These are phyloP conservation scores for Anisodus tanguticus DNA, from an alignment of 257 asterid species.

Conservation along the genomic window DNA sequence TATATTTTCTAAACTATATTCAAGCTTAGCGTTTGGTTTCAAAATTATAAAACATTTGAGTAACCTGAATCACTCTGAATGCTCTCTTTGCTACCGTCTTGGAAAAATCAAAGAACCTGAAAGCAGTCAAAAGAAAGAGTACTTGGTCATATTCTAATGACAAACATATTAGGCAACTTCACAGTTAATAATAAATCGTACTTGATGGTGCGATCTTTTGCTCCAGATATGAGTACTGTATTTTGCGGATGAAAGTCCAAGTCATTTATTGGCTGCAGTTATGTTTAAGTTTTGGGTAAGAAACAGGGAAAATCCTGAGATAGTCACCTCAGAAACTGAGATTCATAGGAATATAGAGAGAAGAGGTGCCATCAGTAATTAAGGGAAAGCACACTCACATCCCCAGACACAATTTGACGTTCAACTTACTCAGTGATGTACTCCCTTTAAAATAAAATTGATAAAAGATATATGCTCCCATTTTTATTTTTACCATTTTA, in stretches of 20 bases:
- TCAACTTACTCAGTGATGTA: slow-evolving; percentile 10
- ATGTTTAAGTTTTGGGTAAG: slow-evolving; percentile 35
- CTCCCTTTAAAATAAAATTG: slow-evolving; percentile 4
- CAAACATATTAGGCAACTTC: slow-evolving; percentile 27
- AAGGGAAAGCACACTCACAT: background rate
- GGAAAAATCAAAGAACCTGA: slow-evolving; percentile 90
- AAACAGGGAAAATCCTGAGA: slow-evolving; percentile 28
- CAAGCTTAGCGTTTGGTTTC: slow-evolving; percentile 33
- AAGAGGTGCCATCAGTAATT: background rate
- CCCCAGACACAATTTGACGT: background rate
- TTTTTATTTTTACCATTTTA: slow-evolving; percentile 28
- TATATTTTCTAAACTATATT: background rate
- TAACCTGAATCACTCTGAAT: slow-evolving; percentile 79
- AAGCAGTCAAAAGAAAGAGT: slow-evolving; percentile 32
- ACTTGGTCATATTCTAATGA: background rate
- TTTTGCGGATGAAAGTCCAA: slow-evolving; percentile 92
- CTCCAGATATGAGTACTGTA: slow-evolving; percentile 77
- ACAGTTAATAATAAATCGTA: slow-evolving; percentile 40
- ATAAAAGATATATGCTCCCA: background rate
- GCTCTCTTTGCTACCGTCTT: slow-evolving; percentile 78
- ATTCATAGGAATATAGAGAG: slow-evolving; percentile 18
- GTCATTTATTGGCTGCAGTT: slow-evolving; percentile 85
- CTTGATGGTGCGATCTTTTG: slow-evolving; percentile 92
- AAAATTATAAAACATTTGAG: slow-evolving; percentile 20
- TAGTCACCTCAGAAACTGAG: background rate